A percentile compares a stretch with the other conserved stretches of the same genome.
These are phyloP conservation scores for Penicillium sclerotiorum DNA, from an alignment of 2,329 filamentous ascomycete genomes.

Conservation along the genomic window DNA sequence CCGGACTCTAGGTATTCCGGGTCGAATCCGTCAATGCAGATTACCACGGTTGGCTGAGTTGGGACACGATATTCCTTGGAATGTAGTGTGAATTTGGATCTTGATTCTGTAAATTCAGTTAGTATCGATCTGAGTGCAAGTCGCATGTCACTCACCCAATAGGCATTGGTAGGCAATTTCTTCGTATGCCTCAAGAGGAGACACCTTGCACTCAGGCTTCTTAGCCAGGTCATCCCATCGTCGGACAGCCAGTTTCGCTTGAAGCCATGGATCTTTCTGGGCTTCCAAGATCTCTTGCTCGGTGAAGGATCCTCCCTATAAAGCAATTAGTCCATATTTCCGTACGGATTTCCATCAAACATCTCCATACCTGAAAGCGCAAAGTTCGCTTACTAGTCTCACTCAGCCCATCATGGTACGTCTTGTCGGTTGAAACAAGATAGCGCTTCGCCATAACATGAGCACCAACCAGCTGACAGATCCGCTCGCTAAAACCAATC, in stretches of 20 bases:
- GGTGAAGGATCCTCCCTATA: constrained; percentile 29
- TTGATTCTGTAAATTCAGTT: constrained; percentile 13
- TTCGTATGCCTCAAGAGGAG: constrained; percentile 27
- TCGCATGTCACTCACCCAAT: constrained; percentile 6
- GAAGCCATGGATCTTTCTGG: constrained; percentile 30
- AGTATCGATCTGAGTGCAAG: too few species aligned
- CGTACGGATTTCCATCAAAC: too few species aligned
- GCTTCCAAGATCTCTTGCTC: constrained; percentile 24
- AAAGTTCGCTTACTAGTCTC: constrained; percentile 33
- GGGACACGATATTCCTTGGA: constrained; percentile 36
- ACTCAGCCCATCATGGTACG: constrained; percentile 31
- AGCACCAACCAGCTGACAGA: constrained; percentile 32
- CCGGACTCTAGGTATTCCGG: constrained; percentile 44
- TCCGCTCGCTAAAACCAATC: constrained; percentile 32
- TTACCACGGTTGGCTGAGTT: constrained; percentile 40
- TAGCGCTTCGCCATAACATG: constrained; percentile 37
- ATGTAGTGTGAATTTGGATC: constrained; percentile 29
- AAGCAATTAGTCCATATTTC: background rate
- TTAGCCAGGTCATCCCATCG: constrained; percentile 33
- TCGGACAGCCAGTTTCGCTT: constrained; percentile 29
- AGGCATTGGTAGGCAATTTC: constrained; percentile 22
- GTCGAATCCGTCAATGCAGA: constrained; percentile 51
- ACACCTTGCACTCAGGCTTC: constrained; percentile 23
- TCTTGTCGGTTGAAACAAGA: constrained; percentile 29
- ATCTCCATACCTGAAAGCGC: constrained; percentile 28